Conservation (phyloP, 106 monocot genomes). For the Apostasia ramifera region DNA sequence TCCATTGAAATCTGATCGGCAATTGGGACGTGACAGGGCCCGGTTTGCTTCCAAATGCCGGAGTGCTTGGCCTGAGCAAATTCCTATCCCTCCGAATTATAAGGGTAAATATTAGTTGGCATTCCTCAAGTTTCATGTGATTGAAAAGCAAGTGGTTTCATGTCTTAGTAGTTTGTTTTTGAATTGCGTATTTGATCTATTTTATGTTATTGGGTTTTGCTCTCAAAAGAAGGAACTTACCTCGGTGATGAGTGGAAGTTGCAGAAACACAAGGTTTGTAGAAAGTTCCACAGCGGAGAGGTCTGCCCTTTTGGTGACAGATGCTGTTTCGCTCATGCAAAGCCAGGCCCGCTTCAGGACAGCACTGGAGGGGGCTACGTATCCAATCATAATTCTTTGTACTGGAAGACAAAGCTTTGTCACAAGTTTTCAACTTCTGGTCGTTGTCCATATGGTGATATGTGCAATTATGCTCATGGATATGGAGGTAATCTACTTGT, state of each 20-base stretch:
- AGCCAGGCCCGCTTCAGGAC: slow-evolving; percentile 13
- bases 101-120: not conserved
- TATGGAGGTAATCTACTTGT: slow-evolving; percentile 13
- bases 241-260: not conserved
- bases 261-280: slow-evolving; percentile 22
- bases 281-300: slow-evolving; percentile 22
- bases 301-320: slow-evolving; percentile 30
- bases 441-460: slow-evolving; percentile 21
- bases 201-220: not conserved
- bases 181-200: not conserved
- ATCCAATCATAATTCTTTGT: not conserved
- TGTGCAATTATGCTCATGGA: slow-evolving; percentile 27
- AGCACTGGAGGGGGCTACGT: not conserved
- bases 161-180: not conserved
- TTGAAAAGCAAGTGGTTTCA: no score
- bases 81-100: not conserved
- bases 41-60: not conserved
- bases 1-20: not conserved
- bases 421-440: slow-evolving; percentile 28
- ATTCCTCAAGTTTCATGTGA: not conserved
- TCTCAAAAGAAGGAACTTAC: not conserved
- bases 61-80: not conserved
- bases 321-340: slow-evolving; percentile 27
- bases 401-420: slow-evolving; percentile 29
- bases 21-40: not conserved